Evolutionary conservation across 345 rosid species (phyloP), one percentile per base, ranked within the genome.

Genomic region (Gossypioides kirkii): DNA sequence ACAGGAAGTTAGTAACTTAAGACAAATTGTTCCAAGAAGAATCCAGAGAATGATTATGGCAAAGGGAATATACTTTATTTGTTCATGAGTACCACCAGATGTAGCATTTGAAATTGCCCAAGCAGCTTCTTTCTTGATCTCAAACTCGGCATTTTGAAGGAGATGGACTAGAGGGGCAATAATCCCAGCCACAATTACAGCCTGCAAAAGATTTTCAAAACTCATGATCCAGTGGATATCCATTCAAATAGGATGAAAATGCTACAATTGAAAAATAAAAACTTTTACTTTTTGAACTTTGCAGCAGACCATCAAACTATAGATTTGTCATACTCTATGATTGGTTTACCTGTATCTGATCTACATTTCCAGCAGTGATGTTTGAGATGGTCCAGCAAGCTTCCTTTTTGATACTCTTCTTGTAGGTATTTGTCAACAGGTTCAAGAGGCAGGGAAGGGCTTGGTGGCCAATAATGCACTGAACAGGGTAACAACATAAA

Each of bases 371-470:
- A 77, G 97, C 97, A 23, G 97, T 89, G 59, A 91, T 91, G 78
- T 89, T 91, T 26, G 97, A 91, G 69, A 91, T 87, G 49, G 97
- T 89, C 97, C 97, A 91, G 68, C 93, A 88, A 59, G 95, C 86
- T 84, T 91, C 97, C 82, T 88, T 91, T 83, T 89, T 91, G 67
- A 91, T 89, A 74, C 94, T 89, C 81, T 84, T 91, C 82, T 87
- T 89, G 77, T 84, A 79, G 49, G 80, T 79, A 45, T 79, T 72
- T 12, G 84, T 83, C 76, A 91, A 55, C 61, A 91, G 76, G 74
- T 79, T 78, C 73, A 84, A 47, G 61, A 91, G 88, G 77, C 87
- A 80, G 2, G 90, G 91, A 76, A 91, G 85, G 18, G 89, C 82
- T 75, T 84, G 87, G 77, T 82, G 78, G 72, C 74, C 76, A 70